Base-by-base conservation (phyloP, 441 rosid genomes). In the Pelargonium australe region DNA sequence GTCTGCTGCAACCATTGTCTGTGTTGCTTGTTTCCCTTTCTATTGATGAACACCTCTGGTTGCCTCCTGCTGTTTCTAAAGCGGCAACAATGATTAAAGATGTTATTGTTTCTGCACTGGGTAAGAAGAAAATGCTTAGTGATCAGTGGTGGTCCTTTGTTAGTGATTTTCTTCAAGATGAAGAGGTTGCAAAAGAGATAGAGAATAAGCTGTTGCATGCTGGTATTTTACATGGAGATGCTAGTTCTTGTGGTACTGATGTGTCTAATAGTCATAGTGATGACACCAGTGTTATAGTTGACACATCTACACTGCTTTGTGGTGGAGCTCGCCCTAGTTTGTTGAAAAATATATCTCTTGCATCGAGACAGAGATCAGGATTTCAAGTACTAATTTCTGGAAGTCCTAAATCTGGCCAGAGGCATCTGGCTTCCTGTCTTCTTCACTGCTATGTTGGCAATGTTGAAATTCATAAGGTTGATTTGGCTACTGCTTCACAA, bases 351-450 rank as follows among this genome's bases (percentile, higher is more conserved):
- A 51, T 78, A 41, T 80, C 81, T 76, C 68, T 75, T 75, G 75
- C 80, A 68, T 72, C 89, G 58, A 72, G 78, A 73, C 86, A 78
- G 69, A 85, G 74, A 73, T 81, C 85, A 62, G 95, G 96, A 70
- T 89, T 86, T 75, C 90, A 89, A 57, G 67, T 90, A 63, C 80
- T 95, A 79, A 81, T 95, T 79, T 83, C 95, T 77, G 99, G 98
- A 78, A 73, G 77, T 73, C 84, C 91, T 11, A 79, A 85, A 85
- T 87, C 91, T 74, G 99, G 97, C 73, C 99, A 95, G 83, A 86
- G 85, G 70, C 97, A 90, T 82, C 84, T 95, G 70, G 98, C 93
- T 79, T 88, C 98, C 69, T 90, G 97, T 82, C 79, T 92, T 71
- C 91, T 95, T 80, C 91, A 87, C 68, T 86, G 92, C 84, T 95